Conservation (phyloP, 2,329 filamentous ascomycete genomes). For the Botrytis deweyae region DNA sequence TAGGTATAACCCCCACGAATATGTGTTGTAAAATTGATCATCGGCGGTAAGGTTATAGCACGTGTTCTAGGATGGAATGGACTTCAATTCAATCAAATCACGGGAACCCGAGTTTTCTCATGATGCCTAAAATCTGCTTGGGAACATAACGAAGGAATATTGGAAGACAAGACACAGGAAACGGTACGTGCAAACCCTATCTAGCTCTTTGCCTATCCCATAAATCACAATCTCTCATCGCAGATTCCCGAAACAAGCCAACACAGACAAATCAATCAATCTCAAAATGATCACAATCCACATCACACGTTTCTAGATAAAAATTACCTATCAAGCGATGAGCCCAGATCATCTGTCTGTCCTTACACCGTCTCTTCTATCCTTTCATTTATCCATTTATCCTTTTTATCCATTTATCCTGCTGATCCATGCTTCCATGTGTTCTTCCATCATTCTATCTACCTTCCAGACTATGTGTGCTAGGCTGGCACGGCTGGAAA, state of each 20-base stretch:
- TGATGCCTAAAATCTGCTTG: not conserved
- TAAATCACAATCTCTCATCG: constrained; percentile 1
- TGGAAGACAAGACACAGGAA: no score
- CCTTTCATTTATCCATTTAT: not conserved
- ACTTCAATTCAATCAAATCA: not conserved
- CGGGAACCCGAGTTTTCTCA: constrained; percentile 5
- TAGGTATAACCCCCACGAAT: not conserved
- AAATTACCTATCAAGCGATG: not conserved
- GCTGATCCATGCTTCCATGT: not conserved
- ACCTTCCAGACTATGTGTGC: not conserved
- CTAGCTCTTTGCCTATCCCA: not conserved
- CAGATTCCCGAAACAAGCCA: constrained; percentile 9
- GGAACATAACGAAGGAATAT: not conserved
- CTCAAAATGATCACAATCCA: constrained; percentile 1
- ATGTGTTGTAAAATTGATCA: not conserved
- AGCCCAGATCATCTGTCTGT: not conserved
- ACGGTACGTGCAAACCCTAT: not conserved
- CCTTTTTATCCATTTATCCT: not conserved
- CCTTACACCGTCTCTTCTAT: not conserved
- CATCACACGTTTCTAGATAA: not conserved
- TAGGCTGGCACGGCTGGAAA: not conserved
- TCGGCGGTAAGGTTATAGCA: not conserved
- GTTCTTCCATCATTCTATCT: not conserved
- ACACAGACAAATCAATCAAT: not conserved
- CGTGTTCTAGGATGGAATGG: not conserved